phyloP scores from a whole-genome alignment of 2,329 filamentous ascomycete species.

The Fusarium proliferatum region DNA sequence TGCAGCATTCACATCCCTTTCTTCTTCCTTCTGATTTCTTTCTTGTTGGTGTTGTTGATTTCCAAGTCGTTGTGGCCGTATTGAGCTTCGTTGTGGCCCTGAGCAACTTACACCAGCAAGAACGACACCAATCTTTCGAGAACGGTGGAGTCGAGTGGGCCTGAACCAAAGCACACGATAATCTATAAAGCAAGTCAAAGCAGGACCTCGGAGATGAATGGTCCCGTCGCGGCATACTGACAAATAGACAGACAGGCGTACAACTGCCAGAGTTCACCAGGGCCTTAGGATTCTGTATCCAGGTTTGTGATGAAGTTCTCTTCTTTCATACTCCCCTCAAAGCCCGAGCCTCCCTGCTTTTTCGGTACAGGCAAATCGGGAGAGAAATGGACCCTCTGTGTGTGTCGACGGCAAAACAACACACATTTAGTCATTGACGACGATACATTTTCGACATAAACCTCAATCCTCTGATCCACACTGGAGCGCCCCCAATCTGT shows the following conservation, averaged over 20 bases:
- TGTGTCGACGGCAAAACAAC: background rate
- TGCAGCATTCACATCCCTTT: conserved; percentile 25
- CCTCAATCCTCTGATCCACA: background rate
- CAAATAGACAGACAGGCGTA: background rate
- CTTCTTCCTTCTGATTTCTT: conserved; percentile 13
- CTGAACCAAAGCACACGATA: background rate
- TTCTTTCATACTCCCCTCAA: background rate
- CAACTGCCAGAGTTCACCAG: background rate
- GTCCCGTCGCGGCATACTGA: conserved; percentile 6
- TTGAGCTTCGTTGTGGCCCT: conserved; percentile 18
- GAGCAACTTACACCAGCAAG: background rate
- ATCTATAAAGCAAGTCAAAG: conserved; percentile 18
- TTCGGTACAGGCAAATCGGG: background rate
- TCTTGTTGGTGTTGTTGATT: conserved; percentile 14
- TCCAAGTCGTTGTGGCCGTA: background rate
- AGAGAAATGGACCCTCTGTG: background rate
- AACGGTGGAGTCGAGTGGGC: conserved; percentile 30
- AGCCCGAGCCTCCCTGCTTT: background rate
- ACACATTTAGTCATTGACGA: background rate
- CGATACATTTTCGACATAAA: background rate
- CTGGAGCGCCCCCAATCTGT: background rate
- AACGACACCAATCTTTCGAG: background rate
- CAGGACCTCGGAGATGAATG: background rate
- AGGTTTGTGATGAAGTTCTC: conserved; percentile 1
- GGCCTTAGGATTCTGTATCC: background rate